Base-by-base conservation (phyloP, 108 stramenopile genomes). In the Epipyxis sp. region DNA sequence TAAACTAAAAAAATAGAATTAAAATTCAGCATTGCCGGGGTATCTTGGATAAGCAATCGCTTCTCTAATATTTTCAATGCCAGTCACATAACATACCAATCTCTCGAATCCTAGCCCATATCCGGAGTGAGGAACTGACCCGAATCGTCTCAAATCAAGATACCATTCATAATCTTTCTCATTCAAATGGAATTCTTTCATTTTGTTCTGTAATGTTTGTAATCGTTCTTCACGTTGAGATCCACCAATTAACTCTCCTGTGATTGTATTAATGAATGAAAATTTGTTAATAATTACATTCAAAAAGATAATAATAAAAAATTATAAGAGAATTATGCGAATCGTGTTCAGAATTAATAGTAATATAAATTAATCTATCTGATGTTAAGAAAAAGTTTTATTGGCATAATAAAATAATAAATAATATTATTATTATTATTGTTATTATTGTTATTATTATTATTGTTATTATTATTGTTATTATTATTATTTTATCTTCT, bases 81-180 rank as follows among this genome's bases (percentile, higher is more conserved):
- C 96, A 37, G 93, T 92, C 0, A 97, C 92, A 77, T 97, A 99
- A 40, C 91, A 92, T 10, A 99, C 95, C n/a, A 99, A 86, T 42
- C 98, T 88, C 82, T 99, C 98, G 84, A 99, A 99, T 16, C 98
- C 98, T 40, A 99, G 89, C 13, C 98, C 98, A 79, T 97, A 99
- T 67, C 98, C 98, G 1, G 97, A 90, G 80, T 99, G 98, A n/a
- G 97, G 97, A 40, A 98, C 96, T 29, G 92, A 92, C 35, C 98
- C 98, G 79, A 84, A 94, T 34, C 83, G 81, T 29, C 83, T 80
- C 16, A 87, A 78, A 57, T 84, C 81, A 41, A 80, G 46, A 54
- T 85, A 86, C 85, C 85, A 84, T 69, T 95, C 95, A 79, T 98
- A 98, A 67, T 95, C 97, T 32, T 95, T 93, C 42, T 86, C 87